Base-by-base conservation (phyloP, 2,329 filamentous ascomycete genomes). In the Colletotrichum ledebouriae region DNA sequence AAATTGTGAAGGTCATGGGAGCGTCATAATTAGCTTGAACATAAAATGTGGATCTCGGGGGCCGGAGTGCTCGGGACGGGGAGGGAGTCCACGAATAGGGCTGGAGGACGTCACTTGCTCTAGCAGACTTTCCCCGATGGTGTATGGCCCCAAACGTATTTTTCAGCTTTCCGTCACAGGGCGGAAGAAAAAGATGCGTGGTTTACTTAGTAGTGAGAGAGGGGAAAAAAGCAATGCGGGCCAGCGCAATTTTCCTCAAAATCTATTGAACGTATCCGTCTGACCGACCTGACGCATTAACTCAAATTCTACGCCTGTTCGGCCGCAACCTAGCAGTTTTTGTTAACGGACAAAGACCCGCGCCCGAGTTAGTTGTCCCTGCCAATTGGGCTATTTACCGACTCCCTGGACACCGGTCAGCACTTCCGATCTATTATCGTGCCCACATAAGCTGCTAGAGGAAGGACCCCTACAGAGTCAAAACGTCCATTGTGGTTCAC, bases 401-500 rank as follows among this genome's bases (percentile, higher is more conserved):
- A 57, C 25, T 42, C 17, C 29, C 53, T 61, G 65, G 59, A 68
- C 49, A 59, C 65, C 61, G 65, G 65, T n/a, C 3, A 34, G 17
- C 17, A 25, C n/a, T 41, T 58, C 67, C 67, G 67, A 42, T 39
- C 44, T 44, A 58, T 67, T 69, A 44, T 69, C 67, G 63, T 58
- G 52, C 67, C 67, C 57, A 52, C 63, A 46, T 57, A 17, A 29
- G 20, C 42, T 17, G 29, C 15, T 42, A 49, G 11, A 17, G 22
- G 37, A 34, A 47, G 55, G 25, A 10, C 59, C 20, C 41, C 25
- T 61, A 53, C 34, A 20, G 20, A 42, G 47, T 37, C 17, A 33
- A 25, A 22, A 66, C 44, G 33, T 20, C 33, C 29, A 17, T 25
- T 20, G 22, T n/a, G 29, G n/a, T 13, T 6, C 41, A n/a, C n/a